phyloP scores from a whole-genome alignment of 2,329 filamentous ascomycete genomes.

The Myriosclerotinia duriaeana region DNA sequence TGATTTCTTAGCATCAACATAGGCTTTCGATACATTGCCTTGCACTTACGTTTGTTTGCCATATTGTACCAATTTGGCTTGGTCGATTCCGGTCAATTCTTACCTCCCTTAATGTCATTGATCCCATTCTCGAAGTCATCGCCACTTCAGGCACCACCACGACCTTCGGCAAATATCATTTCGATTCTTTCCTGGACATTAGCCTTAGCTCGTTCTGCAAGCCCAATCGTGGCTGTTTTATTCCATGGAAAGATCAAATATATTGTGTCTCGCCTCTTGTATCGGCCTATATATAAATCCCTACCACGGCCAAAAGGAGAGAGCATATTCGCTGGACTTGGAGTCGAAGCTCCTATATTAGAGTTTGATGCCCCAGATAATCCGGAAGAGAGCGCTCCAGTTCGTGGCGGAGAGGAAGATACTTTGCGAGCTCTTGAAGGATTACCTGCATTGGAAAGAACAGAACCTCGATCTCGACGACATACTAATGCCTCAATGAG shows the following conservation, averaged over 20 bases:
- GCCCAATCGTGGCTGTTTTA: slow-evolving; percentile 36
- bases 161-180: slow-evolving; percentile 21
- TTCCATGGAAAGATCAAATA: slow-evolving; percentile 34
- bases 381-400: slow-evolving; percentile 21
- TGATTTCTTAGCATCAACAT: slow-evolving; percentile 34
- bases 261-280: slow-evolving; percentile 33
- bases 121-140: slow-evolving; percentile 38
- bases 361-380: slow-evolving; percentile 35
- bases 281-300: slow-evolving; percentile 36
- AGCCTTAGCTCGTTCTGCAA: slow-evolving; percentile 27
- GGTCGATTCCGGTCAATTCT: slow-evolving; percentile 24
- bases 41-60: slow-evolving; percentile 39
- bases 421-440: slow-evolving; percentile 40
- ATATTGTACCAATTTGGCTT: slow-evolving; percentile 40
- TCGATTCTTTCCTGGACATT: slow-evolving; percentile 29
- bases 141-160: slow-evolving; percentile 32
- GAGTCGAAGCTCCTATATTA: slow-evolving; percentile 27
- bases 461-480: slow-evolving; percentile 26
- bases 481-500: slow-evolving; percentile 33
- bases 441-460: slow-evolving; percentile 29
- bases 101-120: slow-evolving; percentile 14
- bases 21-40: slow-evolving; percentile 32
- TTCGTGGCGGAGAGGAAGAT: slow-evolving; percentile 31
- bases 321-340: slow-evolving; percentile 35
- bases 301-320: slow-evolving; percentile 39